Evolutionary conservation across 176 grass and related monocot species (phyloP), one percentile per base, ranked within the genome.

Genomic region (Chloris gayana): DNA sequence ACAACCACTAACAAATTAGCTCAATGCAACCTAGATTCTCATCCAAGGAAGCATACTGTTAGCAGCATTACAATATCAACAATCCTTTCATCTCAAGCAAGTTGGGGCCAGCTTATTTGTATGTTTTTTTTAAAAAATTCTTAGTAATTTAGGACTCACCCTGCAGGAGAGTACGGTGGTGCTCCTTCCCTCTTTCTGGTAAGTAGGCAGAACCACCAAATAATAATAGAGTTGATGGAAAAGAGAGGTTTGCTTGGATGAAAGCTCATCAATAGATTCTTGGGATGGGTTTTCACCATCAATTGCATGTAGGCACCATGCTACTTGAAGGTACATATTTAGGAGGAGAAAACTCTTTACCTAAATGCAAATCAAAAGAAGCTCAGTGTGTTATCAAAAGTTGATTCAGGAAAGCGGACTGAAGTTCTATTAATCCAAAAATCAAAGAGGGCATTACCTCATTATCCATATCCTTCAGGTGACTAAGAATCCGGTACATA

Each of bases 291-390:
- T 93, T 80, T 95, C 88, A 58, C 39, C 73, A 86, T 88, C 92
- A 80, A 98, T 87, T 66, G 88, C 84, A 51, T 87, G 84, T 76
- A 98, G 82, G 77, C 70, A 95, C 96, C 96, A 98, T 61, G 93
- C 88, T 72, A 98, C 88, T 86, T 91, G 86, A 84, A 98, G 88
- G 70, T 91, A 86, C 96, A 98, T 98, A 81, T 98, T 98, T 29
- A 95, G 87, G 62, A 98, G 90, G 64, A 98, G 70, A 88, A 98
- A 93, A 79, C 96, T 91, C 84, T 98, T 98, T 64, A 98, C 96
- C 96, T 98, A 73, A 81, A 78, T 61, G 4, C 50, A 76, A 64
- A 38, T 46, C 49, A 70, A 64, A 30, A 86, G 56, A 64, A 66
- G 42, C 18, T 75, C 51, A 67, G 57, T 68, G 73, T 79, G 14